Evolutionary conservation across 1,284 basidiomycete species (phyloP), one percentile per base, ranked within the genome.

Genomic region (Puccinia polysora): DNA sequence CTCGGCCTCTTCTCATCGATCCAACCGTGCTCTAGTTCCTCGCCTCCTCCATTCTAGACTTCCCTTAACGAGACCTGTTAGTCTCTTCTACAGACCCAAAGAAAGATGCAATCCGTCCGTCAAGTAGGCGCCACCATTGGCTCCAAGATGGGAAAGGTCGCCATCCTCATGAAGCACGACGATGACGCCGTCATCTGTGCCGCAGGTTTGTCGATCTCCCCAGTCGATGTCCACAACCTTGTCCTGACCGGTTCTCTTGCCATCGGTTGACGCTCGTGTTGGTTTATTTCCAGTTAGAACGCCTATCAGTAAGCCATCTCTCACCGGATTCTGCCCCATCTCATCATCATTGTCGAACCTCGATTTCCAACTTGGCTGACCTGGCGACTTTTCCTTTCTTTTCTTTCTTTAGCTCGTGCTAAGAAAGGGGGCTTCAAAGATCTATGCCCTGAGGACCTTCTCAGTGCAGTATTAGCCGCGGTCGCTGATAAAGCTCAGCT

Each of bases 371-470:
- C 15, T 28, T 59, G 32, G 14, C 12, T 2, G 5, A 59, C 56
- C n/a, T 36, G 38, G 10, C 30, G 2, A 34, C 38, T 12, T 32
- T 30, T n/a, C 30, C 56, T 18, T 18, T 59, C 15, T 55, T 2
- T 20, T 18, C 14, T 55, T 18, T 18, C 30, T 34, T 18, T n/a
- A 59, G 56, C 56, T 34, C 75, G 78, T 43, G 76, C 80, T 75
- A 74, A 75, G 45, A 80, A 80, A 64, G 79, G 79, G 8, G 75
- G 75, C 69, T 75, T 56, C 75, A 77, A 79, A 73, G 75, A 81
- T 74, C 78, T 78, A 45, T 75, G 79, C 65, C 78, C 78, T 0
- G 78, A 80, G 74, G 80, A 80, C 75, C 76, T 81, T 2, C 75
- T 80, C 2, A 75, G 77, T 18, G 77, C 78, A 73, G 79, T 80